Evolutionary conservation across 1,284 basidiomycete species (phyloP), one percentile per base, ranked within the genome.

Genomic region (Naganishia sp.): DNA sequence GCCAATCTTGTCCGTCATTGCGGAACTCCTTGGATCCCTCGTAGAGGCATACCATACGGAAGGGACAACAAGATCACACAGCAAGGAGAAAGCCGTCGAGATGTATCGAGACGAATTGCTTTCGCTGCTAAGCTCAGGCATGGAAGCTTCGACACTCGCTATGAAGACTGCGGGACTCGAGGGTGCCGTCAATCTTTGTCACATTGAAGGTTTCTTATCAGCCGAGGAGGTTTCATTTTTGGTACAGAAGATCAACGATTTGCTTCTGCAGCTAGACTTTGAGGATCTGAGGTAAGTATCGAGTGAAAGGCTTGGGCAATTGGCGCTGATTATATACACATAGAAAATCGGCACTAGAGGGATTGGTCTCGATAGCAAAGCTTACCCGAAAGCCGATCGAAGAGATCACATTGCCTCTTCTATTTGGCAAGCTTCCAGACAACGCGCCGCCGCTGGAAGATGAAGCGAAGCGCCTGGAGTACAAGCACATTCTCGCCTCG

Each of bases 161-260:
- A 55, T 52, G 41, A 50, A 65, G 61, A 64, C 62, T 54, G 61
- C 70, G 4, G 70, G 67, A 3, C 41, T 72, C 41, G 65, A 69
- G 13, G 70, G 65, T 1, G 63, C 64, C 23, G 64, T 71, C 46
- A 57, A 69, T 23, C 74, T 94, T 68, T 83, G 87, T n/a, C 84
- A 84, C 9, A 86, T 90, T 4, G 80, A 83, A 2, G 77, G 79
- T 0, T 83, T 94, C 51, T 80, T 94, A 35, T 81, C 84, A 0
- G 83, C 86, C 56, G 84, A 87, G 35, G 94, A 98, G 75, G 78
- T 92, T 3, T 85, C 86, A 13, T 92, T 89, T 74, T 81, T 93
- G 50, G 89, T 94, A 1, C 86, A 88, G 66, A 87, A 85, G 63
- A 83, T 90, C 39, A 87, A 90, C 72, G 88, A 91, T 43, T 69